Evolutionary conservation across 305 asterid genomes (phyloP).

Genomic region (Fraxinus nigra): DNA sequence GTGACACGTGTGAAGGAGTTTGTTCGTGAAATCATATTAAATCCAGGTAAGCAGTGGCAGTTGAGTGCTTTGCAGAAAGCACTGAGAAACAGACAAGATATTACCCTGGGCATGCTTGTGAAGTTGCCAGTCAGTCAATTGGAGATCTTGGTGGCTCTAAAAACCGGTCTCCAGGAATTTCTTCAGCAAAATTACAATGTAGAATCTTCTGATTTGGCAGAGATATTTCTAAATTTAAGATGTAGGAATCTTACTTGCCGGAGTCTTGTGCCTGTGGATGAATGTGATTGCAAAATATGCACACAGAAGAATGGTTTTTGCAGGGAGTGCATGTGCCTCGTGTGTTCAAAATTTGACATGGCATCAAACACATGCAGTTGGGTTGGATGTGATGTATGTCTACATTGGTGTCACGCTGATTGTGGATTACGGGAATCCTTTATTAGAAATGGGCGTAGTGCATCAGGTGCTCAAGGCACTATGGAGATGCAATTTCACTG

Average conservation of each 20-base stretch:
- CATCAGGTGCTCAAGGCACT: constrained; percentile 55
- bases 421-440: constrained; percentile 77
- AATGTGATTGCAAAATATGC: constrained; percentile 91
- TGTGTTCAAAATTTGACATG: constrained; percentile 86
- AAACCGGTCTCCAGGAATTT: constrained; percentile 73
- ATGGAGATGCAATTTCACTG: constrained; percentile 93
- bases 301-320: constrained; percentile 70
- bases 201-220: constrained; percentile 67
- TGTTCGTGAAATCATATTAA: constrained; percentile 60
- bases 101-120: constrained; percentile 60
- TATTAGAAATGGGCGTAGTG: constrained; percentile 76
- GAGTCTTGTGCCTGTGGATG: constrained; percentile 82
- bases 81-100: constrained; percentile 60
- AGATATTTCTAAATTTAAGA: constrained; percentile 67
- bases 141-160: constrained; percentile 84
- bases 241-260: constrained; percentile 75
- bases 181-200: constrained; percentile 48
- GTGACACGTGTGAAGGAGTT: constrained; percentile 58
- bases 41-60: constrained; percentile 71
- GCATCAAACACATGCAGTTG: constrained; percentile 93
- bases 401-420: constrained; percentile 97
- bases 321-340: constrained; percentile 95
- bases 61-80: constrained; percentile 71
- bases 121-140: constrained; percentile 58
- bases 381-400: constrained; percentile 97